These are phyloP conservation scores for Aspergillus vadensis DNA, from an alignment of 2,329 filamentous ascomycete species.

Conservation along the genomic window DNA sequence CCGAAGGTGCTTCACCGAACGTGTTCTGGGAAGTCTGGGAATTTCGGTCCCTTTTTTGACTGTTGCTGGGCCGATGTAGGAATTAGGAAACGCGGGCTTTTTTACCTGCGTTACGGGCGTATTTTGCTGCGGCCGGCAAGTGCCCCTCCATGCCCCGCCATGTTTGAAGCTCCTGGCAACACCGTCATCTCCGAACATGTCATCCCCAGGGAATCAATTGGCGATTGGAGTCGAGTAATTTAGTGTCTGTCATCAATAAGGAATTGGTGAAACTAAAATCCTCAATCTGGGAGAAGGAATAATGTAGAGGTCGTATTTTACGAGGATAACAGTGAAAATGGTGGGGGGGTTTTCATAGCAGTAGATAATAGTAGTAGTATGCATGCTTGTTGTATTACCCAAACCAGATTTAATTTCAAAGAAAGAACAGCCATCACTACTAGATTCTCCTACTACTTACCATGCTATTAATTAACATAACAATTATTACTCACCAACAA, in stretches of 20 bases:
- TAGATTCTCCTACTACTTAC: background rate
- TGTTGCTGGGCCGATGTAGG: constrained; percentile 7
- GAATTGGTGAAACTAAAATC: no score
- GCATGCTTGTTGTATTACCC: no score
- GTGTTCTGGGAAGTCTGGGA: constrained; percentile 8
- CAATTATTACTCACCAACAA: no score
- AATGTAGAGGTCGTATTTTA: no score
- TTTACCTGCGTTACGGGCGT: background rate
- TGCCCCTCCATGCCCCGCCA: constrained; percentile 12
- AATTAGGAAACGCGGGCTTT: constrained; percentile 1
- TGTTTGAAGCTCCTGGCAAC: background rate
- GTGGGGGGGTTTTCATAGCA: no score
- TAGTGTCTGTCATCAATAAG: background rate
- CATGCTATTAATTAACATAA: no score
- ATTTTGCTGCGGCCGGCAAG: background rate
- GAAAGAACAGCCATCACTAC: background rate
- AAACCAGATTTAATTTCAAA: background rate
- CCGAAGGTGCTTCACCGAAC: constrained; percentile 9
- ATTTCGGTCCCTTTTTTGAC: background rate
- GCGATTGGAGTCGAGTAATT: background rate
- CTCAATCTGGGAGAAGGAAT: no score
- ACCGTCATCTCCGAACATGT: background rate
- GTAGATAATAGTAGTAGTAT: no score
- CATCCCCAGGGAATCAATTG: background rate
- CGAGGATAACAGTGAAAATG: no score